Evolutionary conservation across 1,284 basidiomycete species (phyloP), one percentile per base, ranked within the genome.

Genomic region (Coriolopsis trogii): DNA sequence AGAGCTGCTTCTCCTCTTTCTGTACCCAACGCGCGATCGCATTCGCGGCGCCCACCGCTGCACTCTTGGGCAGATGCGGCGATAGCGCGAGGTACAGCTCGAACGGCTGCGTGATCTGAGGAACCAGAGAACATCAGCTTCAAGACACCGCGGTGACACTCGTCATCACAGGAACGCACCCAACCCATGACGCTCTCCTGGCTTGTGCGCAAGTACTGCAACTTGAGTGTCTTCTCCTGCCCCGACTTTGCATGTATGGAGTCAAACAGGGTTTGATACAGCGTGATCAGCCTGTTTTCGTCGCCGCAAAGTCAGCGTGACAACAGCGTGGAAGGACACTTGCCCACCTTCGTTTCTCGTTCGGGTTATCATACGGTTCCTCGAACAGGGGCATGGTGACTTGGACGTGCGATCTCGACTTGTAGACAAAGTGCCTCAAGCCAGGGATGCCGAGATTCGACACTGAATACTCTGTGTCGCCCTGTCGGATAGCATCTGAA

Each of bases 391-490:
- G 93, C 57, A 80, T 76, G 0, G 94, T 97, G 28, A 96, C 79
- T 67, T 98, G 96, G 16, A 98, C 93, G 60, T 92, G 83, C 15
- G 83, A 74, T 16, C 93, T 81, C 16, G 91, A 93, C 72, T 97
- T 98, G 77, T 97, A 98, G 45, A 97, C 73, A 66, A 98, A 99
- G 70, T 99, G 96, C 24, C 91, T 82, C 23, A 99, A 71, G 0
- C 95, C 95, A 1, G 93, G 90, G 47, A 96, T 87, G 4, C 85
- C 85, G 1, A 98, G 73, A 37, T 89, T 87, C 3, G 81, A 77
- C 18, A 84, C 84, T 6, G 78, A 75, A 60, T 91, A 91, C 42
- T 83, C 77, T 2, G 80, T 81, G 38, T 75, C 66, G n/a, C 79
- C 78, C 16, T 75, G 70, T 4, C 66, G 60, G 41, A 82, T 77